These are phyloP conservation scores for Pseudodiploospora longispora DNA, from an alignment of 2,329 filamentous ascomycete genomes.

Conservation along the genomic window DNA sequence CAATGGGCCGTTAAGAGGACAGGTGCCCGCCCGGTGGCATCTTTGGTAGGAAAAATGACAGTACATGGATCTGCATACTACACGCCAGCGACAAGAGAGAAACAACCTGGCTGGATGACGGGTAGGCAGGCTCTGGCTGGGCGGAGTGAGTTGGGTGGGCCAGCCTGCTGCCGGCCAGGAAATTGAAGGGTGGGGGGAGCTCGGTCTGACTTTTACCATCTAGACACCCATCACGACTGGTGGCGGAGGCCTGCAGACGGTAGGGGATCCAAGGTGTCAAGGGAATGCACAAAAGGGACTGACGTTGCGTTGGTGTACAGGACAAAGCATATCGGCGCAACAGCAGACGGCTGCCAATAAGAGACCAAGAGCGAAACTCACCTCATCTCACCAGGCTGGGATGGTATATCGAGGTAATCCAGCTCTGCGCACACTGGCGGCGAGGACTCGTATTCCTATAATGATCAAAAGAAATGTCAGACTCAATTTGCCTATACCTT, in stretches of 20 bases:
- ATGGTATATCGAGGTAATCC: conserved; percentile 46
- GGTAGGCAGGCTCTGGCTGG: neutral
- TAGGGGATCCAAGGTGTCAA: conserved; percentile 1
- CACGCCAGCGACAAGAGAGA: neutral
- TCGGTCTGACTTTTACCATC: neutral
- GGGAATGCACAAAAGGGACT: conserved; percentile 1
- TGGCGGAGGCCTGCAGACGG: conserved; percentile 1
- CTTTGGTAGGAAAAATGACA: neutral
- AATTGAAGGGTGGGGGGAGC: conserved; percentile 2
- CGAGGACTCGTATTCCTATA: conserved; percentile 49
- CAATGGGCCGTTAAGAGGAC: conserved; percentile 5
- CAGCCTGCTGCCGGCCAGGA: conserved; percentile 1
- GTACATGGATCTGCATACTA: neutral
- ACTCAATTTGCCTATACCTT: conserved; percentile 8
- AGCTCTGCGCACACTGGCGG: conserved; percentile 37
- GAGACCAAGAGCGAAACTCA: conserved; percentile 26
- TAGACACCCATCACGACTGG: neutral
- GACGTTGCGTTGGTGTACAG: neutral
- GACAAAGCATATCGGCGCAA: neutral
- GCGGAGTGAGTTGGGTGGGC: conserved; percentile 1
- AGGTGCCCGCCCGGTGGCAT: conserved; percentile 3
- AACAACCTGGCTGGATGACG: conserved; percentile 2
- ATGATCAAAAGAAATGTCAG: conserved; percentile 19
- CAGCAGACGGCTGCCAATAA: conserved; percentile 13
- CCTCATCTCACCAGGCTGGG: conserved; percentile 46